Conservation (phyloP, 2,329 filamentous ascomycete species). For the Verticillium nubilum region DNA sequence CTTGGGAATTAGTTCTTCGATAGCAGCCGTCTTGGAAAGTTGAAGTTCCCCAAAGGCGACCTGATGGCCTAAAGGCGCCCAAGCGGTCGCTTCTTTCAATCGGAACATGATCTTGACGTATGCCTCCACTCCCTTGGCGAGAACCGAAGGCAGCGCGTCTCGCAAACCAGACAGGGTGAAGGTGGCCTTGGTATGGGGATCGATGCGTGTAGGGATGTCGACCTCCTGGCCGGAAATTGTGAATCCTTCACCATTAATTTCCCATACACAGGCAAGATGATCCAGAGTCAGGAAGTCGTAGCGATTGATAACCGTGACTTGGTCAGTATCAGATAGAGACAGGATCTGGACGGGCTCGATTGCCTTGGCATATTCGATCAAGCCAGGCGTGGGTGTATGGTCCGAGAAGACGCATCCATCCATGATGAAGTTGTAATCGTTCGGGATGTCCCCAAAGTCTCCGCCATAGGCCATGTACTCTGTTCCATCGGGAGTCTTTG, state of each 20-base stretch:
- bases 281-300: constrained; percentile 49
- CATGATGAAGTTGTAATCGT: constrained; percentile 55
- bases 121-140: not conserved
- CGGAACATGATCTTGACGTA: constrained; percentile 11
- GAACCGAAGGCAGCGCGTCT: not conserved
- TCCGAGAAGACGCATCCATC: constrained; percentile 45
- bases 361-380: constrained; percentile 51
- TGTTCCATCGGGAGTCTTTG: constrained; percentile 32
- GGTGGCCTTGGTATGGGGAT: not conserved
- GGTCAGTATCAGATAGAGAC: constrained; percentile 26
- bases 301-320: constrained; percentile 41
- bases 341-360: constrained; percentile 53
- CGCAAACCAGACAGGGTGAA: not conserved
- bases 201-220: not conserved
- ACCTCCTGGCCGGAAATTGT: not conserved
- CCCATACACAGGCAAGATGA: constrained; percentile 39
- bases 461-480: constrained; percentile 53
- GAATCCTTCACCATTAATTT: constrained; percentile 16
- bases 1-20: not conserved
- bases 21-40: not conserved
- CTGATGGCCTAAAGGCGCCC: constrained; percentile 10
- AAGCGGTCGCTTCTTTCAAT: constrained; percentile 5
- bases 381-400: constrained; percentile 44
- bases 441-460: constrained; percentile 55
- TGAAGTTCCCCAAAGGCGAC: constrained; percentile 14